These are phyloP conservation scores for Dalbergia cochinchinensis DNA, from an alignment of 306 rosid species.

Conservation along the genomic window DNA sequence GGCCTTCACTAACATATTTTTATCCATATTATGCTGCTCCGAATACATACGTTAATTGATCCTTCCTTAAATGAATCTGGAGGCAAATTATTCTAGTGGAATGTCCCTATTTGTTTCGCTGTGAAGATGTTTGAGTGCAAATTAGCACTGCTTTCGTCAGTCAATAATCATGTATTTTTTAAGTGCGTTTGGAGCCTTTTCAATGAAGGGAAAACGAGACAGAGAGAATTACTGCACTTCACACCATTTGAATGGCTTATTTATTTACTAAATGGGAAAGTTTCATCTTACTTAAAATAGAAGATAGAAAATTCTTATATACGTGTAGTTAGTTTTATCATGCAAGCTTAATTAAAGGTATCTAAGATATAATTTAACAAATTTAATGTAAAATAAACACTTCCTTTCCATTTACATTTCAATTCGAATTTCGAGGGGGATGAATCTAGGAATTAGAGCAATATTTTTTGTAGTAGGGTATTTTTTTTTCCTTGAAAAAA, in stretches of 20 bases:
- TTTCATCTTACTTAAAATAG: too few species aligned
- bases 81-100: neutral
- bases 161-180: neutral
- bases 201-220: neutral
- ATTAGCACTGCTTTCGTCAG: slow-evolving; percentile 3
- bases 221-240: neutral
- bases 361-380: neutral
- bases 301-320: neutral
- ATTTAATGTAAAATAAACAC: neutral
- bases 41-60: neutral
- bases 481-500: neutral
- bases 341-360: neutral
- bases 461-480: too few species aligned
- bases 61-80: neutral
- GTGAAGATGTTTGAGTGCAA: slow-evolving; percentile 20
- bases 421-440: neutral
- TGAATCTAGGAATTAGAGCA: neutral
- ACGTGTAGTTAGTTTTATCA: neutral
- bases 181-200: neutral
- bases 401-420: neutral
- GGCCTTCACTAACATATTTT: slow-evolving; percentile 47
- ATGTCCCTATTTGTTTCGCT: slow-evolving; percentile 31
- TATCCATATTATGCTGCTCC: slow-evolving; percentile 20
- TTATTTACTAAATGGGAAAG: neutral
- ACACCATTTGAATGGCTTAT: neutral